A percentile compares a stretch with the other conserved stretches of the same genome.
phyloP scores from a whole-genome alignment of 352 stramenopile genomes.

The Phytophthora niederhauseri region DNA sequence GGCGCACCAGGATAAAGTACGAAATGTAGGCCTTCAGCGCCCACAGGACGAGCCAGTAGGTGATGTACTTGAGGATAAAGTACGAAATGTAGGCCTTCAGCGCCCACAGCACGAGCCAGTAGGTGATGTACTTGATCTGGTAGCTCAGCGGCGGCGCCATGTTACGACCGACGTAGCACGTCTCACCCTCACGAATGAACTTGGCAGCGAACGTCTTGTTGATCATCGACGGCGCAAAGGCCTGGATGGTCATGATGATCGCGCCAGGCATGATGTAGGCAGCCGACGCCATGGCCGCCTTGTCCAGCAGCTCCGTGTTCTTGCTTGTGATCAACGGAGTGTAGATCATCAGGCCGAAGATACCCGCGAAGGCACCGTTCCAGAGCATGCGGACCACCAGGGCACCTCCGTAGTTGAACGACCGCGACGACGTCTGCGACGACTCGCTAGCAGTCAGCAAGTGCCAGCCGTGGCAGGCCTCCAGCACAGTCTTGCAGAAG shows the following conservation, averaged over 20 bases:
- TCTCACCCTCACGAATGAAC: constrained; percentile 73
- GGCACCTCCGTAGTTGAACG: constrained; percentile 63
- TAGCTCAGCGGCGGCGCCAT: constrained; percentile 66
- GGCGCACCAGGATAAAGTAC: constrained; percentile 73
- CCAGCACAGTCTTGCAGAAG: constrained; percentile 63
- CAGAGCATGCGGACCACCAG: constrained; percentile 69
- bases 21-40: constrained; percentile 63
- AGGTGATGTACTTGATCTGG: constrained; percentile 71
- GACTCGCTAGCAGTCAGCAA: constrained; percentile 51
- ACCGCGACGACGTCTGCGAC: constrained; percentile 51
- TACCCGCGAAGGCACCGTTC: constrained; percentile 60
- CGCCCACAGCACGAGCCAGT: constrained; percentile 63
- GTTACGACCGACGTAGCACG: constrained; percentile 70
- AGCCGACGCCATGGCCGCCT: constrained; percentile 33
- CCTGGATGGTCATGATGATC: constrained; percentile 50
- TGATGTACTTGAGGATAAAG: constrained; percentile 72
- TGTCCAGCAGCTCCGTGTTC: constrained; percentile 54
- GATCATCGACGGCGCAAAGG: constrained; percentile 52
- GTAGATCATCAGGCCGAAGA: constrained; percentile 74
- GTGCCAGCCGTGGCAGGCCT: constrained; percentile 68
- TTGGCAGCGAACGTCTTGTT: constrained; percentile 64
- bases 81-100: constrained; percentile 73
- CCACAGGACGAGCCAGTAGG: constrained; percentile 70
- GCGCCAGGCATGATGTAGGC: constrained; percentile 53
- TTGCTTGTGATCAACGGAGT: constrained; percentile 38